phyloP scores from a whole-genome alignment of 139 green algal genomes.

The Desmodesmus armatus region DNA sequence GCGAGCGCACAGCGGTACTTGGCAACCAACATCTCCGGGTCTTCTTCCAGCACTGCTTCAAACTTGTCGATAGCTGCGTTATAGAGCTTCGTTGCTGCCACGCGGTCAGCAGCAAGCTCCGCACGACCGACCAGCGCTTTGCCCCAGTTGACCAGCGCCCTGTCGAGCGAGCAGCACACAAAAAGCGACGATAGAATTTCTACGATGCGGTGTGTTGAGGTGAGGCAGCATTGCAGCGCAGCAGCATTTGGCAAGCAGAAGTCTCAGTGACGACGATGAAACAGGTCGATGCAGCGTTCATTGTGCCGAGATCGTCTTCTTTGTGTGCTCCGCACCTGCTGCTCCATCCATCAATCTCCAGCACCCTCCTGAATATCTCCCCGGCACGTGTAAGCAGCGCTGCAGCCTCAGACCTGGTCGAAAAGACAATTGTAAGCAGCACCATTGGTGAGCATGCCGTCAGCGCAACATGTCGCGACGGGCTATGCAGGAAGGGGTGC shows the following conservation, averaged over 20 bases:
- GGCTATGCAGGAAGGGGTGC: background rate
- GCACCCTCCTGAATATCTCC: constrained; percentile 58
- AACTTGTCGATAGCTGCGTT: constrained; percentile 53
- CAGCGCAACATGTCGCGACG: background rate
- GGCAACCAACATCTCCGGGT: constrained; percentile 31
- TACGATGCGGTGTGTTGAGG: too few relatives aligned
- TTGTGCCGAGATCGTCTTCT: too few relatives aligned
- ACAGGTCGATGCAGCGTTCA: too few relatives aligned
- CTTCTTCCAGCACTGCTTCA: constrained; percentile 51
- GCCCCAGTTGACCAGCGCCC: constrained; percentile 54
- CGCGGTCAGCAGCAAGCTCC: constrained; percentile 25
- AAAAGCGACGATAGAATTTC: too few relatives aligned
- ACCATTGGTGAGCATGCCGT: background rate
- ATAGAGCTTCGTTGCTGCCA: constrained; percentile 42
- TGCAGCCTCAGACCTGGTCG: constrained; percentile 44
- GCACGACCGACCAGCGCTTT: constrained; percentile 38
- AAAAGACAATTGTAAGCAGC: background rate
- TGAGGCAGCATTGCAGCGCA: too few relatives aligned
- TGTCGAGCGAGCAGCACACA: too few relatives aligned
- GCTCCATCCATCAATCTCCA: constrained; percentile 67
- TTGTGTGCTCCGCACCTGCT: too few relatives aligned
- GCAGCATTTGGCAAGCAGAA: too few relatives aligned
- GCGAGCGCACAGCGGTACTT: constrained; percentile 44
- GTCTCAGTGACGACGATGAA: too few relatives aligned
- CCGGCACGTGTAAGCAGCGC: constrained; percentile 58